A percentile compares a stretch with the other conserved stretches of the same genome.
Conservation (phyloP, 805 yeast genomes). For the Candida ponderosae region DNA sequence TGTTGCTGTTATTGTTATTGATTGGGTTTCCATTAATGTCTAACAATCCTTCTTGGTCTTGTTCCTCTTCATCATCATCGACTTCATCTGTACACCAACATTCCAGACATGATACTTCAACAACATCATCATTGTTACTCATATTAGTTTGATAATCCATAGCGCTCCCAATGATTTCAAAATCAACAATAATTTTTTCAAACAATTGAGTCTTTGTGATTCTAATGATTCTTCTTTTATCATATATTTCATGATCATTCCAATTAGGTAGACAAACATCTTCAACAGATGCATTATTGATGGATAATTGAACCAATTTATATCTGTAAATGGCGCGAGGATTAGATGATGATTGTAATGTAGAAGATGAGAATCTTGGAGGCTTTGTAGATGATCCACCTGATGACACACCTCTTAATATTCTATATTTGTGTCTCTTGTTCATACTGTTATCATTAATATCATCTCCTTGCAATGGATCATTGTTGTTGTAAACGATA, state of each 20-base stretch:
- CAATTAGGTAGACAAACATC: constrained; percentile 47
- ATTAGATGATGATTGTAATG: constrained; percentile 9
- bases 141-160: constrained; percentile 32
- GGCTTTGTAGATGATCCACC: constrained; percentile 53
- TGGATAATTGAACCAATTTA: constrained; percentile 40
- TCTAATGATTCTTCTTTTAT: constrained; percentile 49
- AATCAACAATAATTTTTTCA: constrained; percentile 37
- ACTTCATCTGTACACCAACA: constrained; percentile 30
- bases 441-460: not conserved
- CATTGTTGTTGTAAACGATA: too few relatives aligned
- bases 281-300: constrained; percentile 36
- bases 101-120: constrained; percentile 54
- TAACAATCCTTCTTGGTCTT: not conserved
- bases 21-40: too few relatives aligned
- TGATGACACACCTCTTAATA: constrained; percentile 49
- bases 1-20: not conserved
- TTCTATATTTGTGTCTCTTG: constrained; percentile 23
- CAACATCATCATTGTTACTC: constrained; percentile 36
- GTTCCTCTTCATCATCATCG: constrained; percentile 18
- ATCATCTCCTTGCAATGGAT: too few relatives aligned
- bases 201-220: constrained; percentile 47
- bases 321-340: constrained; percentile 15
- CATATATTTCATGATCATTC: constrained; percentile 36
- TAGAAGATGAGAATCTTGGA: constrained; percentile 30
- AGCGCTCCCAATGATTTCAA: constrained; percentile 46